phyloP scores from a whole-genome alignment of 768 basidiomycete genomes.

The Mycena capillaripes region DNA sequence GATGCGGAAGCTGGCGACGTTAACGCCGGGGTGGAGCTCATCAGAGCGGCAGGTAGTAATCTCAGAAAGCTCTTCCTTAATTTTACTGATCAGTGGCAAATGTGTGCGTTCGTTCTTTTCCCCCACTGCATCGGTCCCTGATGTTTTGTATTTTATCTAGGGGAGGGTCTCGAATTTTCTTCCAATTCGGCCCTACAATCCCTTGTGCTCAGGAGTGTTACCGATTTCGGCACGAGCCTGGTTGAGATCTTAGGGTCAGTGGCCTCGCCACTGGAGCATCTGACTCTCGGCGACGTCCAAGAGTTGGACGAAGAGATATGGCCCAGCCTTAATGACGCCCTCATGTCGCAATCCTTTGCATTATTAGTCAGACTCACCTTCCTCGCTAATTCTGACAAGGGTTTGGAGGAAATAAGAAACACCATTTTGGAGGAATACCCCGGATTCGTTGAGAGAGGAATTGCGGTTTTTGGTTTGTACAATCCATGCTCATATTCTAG shows the following conservation, averaged over 20 bases:
- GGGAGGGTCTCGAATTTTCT: conserved; percentile 29
- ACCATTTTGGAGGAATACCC: not conserved
- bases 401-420: not conserved
- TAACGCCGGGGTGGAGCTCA: conserved; percentile 28
- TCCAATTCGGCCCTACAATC: conserved; percentile 16
- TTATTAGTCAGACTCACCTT: conserved; percentile 17
- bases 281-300: conserved; percentile 18
- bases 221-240: conserved; percentile 15
- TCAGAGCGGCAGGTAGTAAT: conserved; percentile 10
- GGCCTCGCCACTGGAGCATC: conserved; percentile 21
- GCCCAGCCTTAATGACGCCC: conserved; percentile 17
- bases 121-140: not conserved
- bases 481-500: too few species aligned
- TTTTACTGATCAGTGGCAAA: conserved; percentile 26
- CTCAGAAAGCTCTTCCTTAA: conserved; percentile 24
- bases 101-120: conserved; percentile 12
- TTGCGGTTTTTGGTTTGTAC: conserved; percentile 22
- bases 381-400: not conserved
- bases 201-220: conserved; percentile 1
- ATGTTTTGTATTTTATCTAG: conserved; percentile 10
- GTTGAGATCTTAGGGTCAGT: conserved; percentile 19
- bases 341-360: conserved; percentile 7
- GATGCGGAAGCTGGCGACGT: conserved; percentile 31
- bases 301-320: conserved; percentile 7
- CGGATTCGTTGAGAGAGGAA: conserved; percentile 16